Evolutionary conservation across 2,329 filamentous ascomycete genomes (phyloP), one percentile per base, ranked within the genome.

Genomic region (Fusarium paranaense): DNA sequence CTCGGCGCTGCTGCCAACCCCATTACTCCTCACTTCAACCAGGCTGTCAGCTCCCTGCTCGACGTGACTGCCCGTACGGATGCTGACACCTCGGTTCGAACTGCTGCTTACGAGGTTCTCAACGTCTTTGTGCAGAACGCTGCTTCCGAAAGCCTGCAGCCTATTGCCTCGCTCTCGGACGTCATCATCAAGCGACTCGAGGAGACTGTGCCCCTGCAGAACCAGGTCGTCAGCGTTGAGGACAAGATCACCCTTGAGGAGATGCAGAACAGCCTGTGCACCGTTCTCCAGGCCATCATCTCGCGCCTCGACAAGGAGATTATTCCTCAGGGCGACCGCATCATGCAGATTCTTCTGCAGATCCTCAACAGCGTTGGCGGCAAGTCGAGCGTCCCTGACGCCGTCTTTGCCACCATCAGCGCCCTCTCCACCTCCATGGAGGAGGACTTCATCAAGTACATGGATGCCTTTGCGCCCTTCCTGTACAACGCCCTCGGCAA

Each of bases 221-320:
- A 90, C 78, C 97, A 99, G 85, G 95, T 98, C 68, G 95, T 98
- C 77, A 98, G 95, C 81, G 94, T 98, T 32, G 97, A 99, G 84
- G 97, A 99, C 85, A 96, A 93, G 83, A 95, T 98, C 75, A 97
- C 94, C 6, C 89, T 99, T 5, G 95, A 98, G 82, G 97, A 99
- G 84, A 97, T 99, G 90, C 97, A 98, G 86, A 98, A 95, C 61
- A 98, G 95, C 83, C 88, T 99, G 80, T 93, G 92, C 82, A 97
- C 94, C 63, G 97, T 98, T 45, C 88, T 98, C 59, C 92, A 98
- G 85, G 92, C 95, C 58, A 98, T 98, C 80, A 92, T 98, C 71
- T 92, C 95, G 83, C 93, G 97, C 67, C 88, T 99, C 30, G 97
- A 98, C 84, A 92, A 92, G 82, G 96, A 98, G 82, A 94, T 99